Evolutionary conservation across 164 flowering plant genomes (phyloP).

Genomic region (Magnolia officinalis): DNA sequence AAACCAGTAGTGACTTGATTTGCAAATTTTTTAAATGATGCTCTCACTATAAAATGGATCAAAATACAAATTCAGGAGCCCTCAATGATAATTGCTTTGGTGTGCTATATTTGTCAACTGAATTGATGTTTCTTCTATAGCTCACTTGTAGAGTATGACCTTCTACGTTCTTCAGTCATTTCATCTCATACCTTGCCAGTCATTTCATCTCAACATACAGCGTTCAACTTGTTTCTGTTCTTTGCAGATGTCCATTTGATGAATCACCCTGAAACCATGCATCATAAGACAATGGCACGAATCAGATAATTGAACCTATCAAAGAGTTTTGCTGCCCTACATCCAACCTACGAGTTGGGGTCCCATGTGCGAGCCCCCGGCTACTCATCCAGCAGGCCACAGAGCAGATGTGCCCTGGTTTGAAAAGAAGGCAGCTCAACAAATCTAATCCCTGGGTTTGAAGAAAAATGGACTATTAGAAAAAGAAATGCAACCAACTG

Average conservation of each 20-base stretch:
- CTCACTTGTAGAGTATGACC: not conserved
- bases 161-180: not conserved
- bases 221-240: slow-evolving; percentile 5
- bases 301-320: not conserved
- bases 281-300: not conserved
- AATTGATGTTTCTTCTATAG: not conserved
- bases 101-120: too few relatives aligned
- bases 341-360: not conserved
- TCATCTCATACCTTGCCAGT: not conserved
- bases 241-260: slow-evolving; percentile 11
- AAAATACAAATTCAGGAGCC: too few relatives aligned
- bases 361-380: not conserved
- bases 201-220: not conserved
- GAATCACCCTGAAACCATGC: slow-evolving; percentile 8
- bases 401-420: not conserved
- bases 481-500: too few relatives aligned
- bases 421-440: too few relatives aligned
- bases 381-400: not conserved
- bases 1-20: too few relatives aligned
- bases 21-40: too few relatives aligned
- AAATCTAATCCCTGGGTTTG: too few relatives aligned
- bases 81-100: too few relatives aligned
- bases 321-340: not conserved
- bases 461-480: too few relatives aligned
- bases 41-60: too few relatives aligned